Conservation (phyloP, 257 asterid species). For the Avicennia marina region DNA sequence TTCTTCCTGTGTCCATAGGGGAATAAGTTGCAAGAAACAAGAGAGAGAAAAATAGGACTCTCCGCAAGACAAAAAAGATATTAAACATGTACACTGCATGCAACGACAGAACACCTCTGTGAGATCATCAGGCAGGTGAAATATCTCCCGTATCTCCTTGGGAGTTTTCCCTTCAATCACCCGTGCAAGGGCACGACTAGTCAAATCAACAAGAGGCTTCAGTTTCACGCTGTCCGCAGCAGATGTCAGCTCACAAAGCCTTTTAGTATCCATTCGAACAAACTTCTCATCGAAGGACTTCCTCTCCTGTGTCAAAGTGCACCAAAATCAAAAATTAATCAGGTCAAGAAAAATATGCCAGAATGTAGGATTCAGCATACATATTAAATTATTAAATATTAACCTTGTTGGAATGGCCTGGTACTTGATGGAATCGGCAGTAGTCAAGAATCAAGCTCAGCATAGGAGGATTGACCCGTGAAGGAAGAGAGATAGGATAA, state of each 20-base stretch:
- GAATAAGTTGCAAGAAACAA: constrained; percentile 19
- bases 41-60: constrained; percentile 1
- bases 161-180: constrained; percentile 91
- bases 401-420: constrained; percentile 95
- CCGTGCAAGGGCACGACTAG: constrained; percentile 95
- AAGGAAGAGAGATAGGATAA: constrained; percentile 81
- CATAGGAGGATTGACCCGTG: constrained; percentile 77
- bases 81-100: constrained; percentile 56
- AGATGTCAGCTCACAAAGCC: constrained; percentile 93
- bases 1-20: constrained; percentile 66
- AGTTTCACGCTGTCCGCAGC: constrained; percentile 95
- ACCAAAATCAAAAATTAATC: too few relatives aligned
- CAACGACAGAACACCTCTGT: constrained; percentile 88
- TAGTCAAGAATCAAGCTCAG: constrained; percentile 86
- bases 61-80: constrained; percentile 29
- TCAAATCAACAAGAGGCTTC: constrained; percentile 91
- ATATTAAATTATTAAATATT: too few relatives aligned
- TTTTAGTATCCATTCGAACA: constrained; percentile 80
- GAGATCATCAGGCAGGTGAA: constrained; percentile 94
- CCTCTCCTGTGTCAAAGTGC: constrained; percentile 59
- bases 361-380: not conserved
- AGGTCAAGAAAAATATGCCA: too few relatives aligned
- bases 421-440: constrained; percentile 86
- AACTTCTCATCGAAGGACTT: constrained; percentile 91
- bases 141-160: constrained; percentile 87